Evolutionary conservation across 768 basidiomycete species (phyloP).

Genomic region (Pleurotus djamor): DNA sequence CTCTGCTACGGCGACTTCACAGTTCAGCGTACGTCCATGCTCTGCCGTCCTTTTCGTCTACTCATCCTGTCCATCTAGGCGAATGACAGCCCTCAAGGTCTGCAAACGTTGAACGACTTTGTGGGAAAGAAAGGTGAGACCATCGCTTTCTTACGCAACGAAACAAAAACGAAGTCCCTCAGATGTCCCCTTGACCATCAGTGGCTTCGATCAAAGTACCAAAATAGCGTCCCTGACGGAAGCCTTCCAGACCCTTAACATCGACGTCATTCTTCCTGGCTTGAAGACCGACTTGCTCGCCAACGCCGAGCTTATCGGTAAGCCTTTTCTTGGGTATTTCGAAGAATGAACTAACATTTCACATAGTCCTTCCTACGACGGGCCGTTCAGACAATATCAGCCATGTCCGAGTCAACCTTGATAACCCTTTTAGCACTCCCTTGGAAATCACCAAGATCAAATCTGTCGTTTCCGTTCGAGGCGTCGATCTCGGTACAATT

Average conservation of each 20-base stretch:
- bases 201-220: constrained; percentile 61
- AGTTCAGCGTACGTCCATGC: constrained; percentile 49
- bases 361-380: constrained; percentile 60
- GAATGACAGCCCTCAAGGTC: constrained; percentile 57
- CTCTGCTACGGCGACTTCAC: constrained; percentile 43
- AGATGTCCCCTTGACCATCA: constrained; percentile 59
- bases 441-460: constrained; percentile 56
- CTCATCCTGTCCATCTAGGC: constrained; percentile 35
- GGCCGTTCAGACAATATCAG: constrained; percentile 61
- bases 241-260: constrained; percentile 59
- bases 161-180: neutral
- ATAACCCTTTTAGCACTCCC: constrained; percentile 65
- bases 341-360: neutral
- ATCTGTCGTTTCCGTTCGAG: constrained; percentile 61
- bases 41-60: neutral
- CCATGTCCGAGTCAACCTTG: constrained; percentile 59
- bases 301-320: constrained; percentile 53
- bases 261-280: constrained; percentile 58
- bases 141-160: neutral
- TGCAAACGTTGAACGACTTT: constrained; percentile 66
- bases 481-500: constrained; percentile 63
- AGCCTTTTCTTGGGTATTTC: neutral
- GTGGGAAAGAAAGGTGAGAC: constrained; percentile 53
- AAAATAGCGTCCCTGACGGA: constrained; percentile 51
- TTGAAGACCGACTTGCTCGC: constrained; percentile 55